A percentile compares a stretch with the other conserved stretches of the same genome.
phyloP scores from a whole-genome alignment of 2,329 filamentous ascomycete genomes.

The Ophiostoma himal-ulmi region DNA sequence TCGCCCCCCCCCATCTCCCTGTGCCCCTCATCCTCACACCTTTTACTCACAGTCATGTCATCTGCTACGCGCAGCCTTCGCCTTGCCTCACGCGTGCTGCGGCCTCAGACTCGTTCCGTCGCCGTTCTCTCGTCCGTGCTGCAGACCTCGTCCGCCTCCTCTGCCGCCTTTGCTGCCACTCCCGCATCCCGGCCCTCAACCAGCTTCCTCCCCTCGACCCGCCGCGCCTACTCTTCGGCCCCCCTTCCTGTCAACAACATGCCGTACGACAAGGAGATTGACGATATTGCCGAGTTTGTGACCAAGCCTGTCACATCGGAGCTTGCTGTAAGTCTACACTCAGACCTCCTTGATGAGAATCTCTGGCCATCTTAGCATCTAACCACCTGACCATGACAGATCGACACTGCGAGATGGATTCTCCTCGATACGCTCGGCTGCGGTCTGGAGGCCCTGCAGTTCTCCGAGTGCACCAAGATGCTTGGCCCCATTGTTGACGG shows the following conservation, averaged over 20 bases:
- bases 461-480: constrained; percentile 93
- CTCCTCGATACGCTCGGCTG: constrained; percentile 96
- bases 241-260: constrained; percentile 47
- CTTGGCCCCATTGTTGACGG: constrained; percentile 88
- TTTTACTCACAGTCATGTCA: constrained; percentile 41
- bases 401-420: constrained; percentile 92
- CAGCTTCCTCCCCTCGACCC: constrained; percentile 34
- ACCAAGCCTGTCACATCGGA: constrained; percentile 87
- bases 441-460: constrained; percentile 88
- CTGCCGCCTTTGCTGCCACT: constrained; percentile 33
- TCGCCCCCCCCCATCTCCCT: not conserved
- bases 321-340: constrained; percentile 65
- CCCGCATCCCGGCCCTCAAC: constrained; percentile 22
- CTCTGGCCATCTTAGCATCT: not conserved
- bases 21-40: constrained; percentile 16
- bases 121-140: constrained; percentile 27
- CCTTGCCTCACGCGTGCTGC: constrained; percentile 50
- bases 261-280: constrained; percentile 86
- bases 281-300: constrained; percentile 91
- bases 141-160: constrained; percentile 31
- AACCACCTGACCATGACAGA: constrained; percentile 33
- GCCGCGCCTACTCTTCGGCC: constrained; percentile 43
- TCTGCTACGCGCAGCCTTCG: constrained; percentile 50
- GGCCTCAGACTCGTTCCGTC: constrained; percentile 38
- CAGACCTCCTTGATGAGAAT: not conserved